Percentiles rank a stretch among this genome's conserved stretches.
phyloP scores from a whole-genome alignment of 2,329 filamentous ascomycete species.

The Pseudogymnoascus sp. region DNA sequence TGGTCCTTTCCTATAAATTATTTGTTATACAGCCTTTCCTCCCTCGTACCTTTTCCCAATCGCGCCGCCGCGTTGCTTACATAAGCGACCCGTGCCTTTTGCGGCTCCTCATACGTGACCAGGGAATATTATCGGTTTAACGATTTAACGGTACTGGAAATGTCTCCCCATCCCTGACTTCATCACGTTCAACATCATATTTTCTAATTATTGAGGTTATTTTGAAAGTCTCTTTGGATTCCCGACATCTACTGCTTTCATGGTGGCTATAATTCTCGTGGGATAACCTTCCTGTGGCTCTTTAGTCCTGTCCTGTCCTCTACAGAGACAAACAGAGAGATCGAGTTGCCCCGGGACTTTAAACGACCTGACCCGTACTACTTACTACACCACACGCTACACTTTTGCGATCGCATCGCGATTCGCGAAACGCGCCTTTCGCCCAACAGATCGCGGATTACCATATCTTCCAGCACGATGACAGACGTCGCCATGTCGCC shows the following conservation, averaged over 20 bases:
- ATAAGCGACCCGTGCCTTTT: background rate
- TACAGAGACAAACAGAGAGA: background rate
- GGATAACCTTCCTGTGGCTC: slow-evolving; percentile 1
- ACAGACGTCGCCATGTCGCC: slow-evolving; percentile 25
- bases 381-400: background rate
- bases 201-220: slow-evolving; percentile 4
- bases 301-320: background rate
- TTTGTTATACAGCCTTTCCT: background rate
- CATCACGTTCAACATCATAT: background rate
- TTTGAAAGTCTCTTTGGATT: background rate
- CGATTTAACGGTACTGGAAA: background rate
- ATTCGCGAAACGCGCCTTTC: slow-evolving; percentile 18
- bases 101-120: slow-evolving; percentile 4
- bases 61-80: background rate
- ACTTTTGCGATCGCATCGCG: slow-evolving; percentile 16
- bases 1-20: background rate
- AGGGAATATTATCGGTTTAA: background rate
- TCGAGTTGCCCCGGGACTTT: slow-evolving; percentile 3
- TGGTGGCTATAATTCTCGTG: background rate
- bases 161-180: slow-evolving; percentile 6
- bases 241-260: background rate
- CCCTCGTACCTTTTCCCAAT: background rate
- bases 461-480: slow-evolving; percentile 13
- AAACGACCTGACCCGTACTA: background rate
- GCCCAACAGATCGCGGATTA: slow-evolving; percentile 11